Evolutionary conservation across 169 alveolate genomes (phyloP).

Genomic region (Plasmodium reichenowi): DNA sequence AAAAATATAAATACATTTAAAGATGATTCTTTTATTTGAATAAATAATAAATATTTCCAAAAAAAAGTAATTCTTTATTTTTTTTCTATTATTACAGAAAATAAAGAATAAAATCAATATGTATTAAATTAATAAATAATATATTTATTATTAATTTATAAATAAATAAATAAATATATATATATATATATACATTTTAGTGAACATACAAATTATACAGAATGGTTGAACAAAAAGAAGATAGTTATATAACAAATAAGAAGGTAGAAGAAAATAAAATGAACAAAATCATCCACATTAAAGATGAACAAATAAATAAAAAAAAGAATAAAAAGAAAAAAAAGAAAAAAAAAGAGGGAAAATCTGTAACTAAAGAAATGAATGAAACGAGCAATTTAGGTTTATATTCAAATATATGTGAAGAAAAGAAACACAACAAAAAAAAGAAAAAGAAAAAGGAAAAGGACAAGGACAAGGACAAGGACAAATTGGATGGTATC

Average conservation of each 20-base stretch:
- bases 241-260: neutral
- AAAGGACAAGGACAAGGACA: neutral
- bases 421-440: slow-evolving; percentile 4
- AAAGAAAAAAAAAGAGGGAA: slow-evolving; percentile 51
- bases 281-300: neutral
- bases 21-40: too few relatives aligned
- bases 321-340: neutral
- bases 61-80: too few relatives aligned
- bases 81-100: too few relatives aligned
- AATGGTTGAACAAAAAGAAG: neutral
- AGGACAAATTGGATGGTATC: neutral
- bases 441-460: slow-evolving; percentile 4
- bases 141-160: too few relatives aligned
- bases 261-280: neutral
- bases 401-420: slow-evolving; percentile 30
- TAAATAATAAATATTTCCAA: too few relatives aligned
- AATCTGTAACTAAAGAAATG: slow-evolving; percentile 13
- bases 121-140: too few relatives aligned
- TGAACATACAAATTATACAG: too few relatives aligned
- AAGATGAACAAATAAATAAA: neutral
- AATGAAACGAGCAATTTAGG: slow-evolving; percentile 25
- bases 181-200: too few relatives aligned
- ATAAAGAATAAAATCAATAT: too few relatives aligned
- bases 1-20: too few relatives aligned
- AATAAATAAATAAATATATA: too few relatives aligned